Conservation (phyloP, 768 basidiomycete genomes). For the Glaciozyma antarctica region DNA sequence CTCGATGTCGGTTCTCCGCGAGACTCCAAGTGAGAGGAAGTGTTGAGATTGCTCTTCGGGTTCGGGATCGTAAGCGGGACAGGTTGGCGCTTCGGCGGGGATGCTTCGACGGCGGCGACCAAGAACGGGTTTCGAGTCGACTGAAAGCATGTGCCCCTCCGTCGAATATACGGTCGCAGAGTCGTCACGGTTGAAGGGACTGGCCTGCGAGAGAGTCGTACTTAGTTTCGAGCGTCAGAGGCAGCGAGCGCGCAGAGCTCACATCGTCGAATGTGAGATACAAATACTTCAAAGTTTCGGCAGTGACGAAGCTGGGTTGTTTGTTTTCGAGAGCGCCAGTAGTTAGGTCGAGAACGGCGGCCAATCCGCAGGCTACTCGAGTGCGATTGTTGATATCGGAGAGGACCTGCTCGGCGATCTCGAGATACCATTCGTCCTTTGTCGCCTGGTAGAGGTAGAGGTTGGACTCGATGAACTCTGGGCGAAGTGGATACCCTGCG, state of each 20-base stretch:
- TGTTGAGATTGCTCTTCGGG: conserved; percentile 35
- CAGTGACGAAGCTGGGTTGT: conserved; percentile 48
- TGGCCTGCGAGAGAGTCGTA: conserved; percentile 50
- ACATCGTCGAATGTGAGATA: conserved; percentile 65
- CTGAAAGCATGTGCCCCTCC: conserved; percentile 80
- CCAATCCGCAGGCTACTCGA: conserved; percentile 76
- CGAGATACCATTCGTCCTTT: conserved; percentile 79
- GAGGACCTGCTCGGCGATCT: conserved; percentile 76
- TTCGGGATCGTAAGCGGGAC: conserved; percentile 53
- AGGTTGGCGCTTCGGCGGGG: conserved; percentile 41
- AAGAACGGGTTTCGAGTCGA: conserved; percentile 44
- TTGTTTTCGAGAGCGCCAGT: conserved; percentile 30
- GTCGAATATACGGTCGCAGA: conserved; percentile 89
- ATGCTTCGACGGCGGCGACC: not conserved
- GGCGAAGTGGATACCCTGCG: conserved; percentile 34
- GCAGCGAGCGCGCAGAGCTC: conserved; percentile 1
- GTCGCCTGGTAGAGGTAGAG: conserved; percentile 97
- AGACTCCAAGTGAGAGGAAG: conserved; percentile 55
- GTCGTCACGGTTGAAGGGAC: conserved; percentile 61
- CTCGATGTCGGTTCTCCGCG: conserved; percentile 63
- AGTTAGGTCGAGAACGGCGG: conserved; percentile 67
- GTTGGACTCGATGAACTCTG: conserved; percentile 88
- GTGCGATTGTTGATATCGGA: conserved; percentile 62
- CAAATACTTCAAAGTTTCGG: conserved; percentile 57
- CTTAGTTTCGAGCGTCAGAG: not conserved